Evolutionary conservation across 176 grass and related monocot species (phyloP), one percentile per base, ranked within the genome.

Genomic region (barley (Hordeum vulgare)): DNA sequence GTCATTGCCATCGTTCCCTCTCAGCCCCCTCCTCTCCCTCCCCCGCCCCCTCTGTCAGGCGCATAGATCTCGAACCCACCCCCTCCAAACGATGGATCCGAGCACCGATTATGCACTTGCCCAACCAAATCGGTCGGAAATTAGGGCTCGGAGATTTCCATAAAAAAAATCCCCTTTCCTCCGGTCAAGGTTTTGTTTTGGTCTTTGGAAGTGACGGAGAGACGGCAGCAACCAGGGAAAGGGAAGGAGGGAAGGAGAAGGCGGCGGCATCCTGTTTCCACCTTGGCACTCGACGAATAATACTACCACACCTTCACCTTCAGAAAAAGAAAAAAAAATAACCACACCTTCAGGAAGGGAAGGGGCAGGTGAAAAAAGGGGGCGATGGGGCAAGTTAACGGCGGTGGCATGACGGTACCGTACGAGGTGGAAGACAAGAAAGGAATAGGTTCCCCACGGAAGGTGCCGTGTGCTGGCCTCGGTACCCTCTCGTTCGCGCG

Each of bases 191-290:
- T 57, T 71, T 42, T 34, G 53, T 12, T 34, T 29, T 76, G 63
- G 80, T 87, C 84, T 87, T 90, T 23, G 89, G 80, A 90, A 84
- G 80, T 84, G 89, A 87, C 85, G 89, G 61, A 84, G 83, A 69
- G 42, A 29, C 25, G 18, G 68, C 76, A 3, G 68, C 37, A 6
- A 18, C 78, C 65, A 27, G 65, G 56, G 56, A 17, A 13, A 51
- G 47, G 15, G 29, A 59, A 5, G 18, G 11, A 33, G 47, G 71
- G 65, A 33, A 56, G 28, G 39, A 57, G 20, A 25, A 36, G 57
- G 80, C 11, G 18, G 47, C 47, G 47, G 47, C 47, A 66, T 79
- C 75, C 75, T n/a, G 88, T 74, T 54, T 42, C 84, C 58, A 66
- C 28, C 66, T 39, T 12, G 65, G 20, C 66, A 41, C 60, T 74